Base-by-base conservation (phyloP, 1,139 yeast genomes). In the Diutina ranongensis region DNA sequence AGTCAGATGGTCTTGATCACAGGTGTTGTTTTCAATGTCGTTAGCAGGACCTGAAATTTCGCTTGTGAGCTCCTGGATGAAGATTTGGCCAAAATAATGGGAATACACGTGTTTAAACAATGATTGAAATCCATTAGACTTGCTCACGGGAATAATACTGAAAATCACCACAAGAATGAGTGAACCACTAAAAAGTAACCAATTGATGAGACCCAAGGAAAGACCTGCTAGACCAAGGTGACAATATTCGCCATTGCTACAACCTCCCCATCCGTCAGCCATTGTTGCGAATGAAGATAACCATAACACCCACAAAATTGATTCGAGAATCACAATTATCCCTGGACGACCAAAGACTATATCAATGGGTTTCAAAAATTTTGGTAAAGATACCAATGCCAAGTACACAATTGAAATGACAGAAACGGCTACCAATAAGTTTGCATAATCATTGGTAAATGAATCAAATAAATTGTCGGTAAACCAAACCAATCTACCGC, bases 341-440 rank as follows among this genome's bases (percentile, higher is more conserved):
- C 42, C 42, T 1, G 16, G 19, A 1, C 42, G 42, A 7, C 20
- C 19, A n/a, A 38, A 38, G 9, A 38, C 42, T 20, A 25, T 4
- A 2, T 21, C 9, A 19, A 38, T 9, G 3, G 33, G 7, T 18
- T 12, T 18, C 8, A 38, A 15, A 21, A 21, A 38, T 21, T 3
- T 8, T 7, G 12, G 21, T 18, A 38, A 25, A 4, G 19, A 22
- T 15, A 25, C 16, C 20, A 25, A n/a, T 9, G n/a, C 42, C 3
- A 38, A 16, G 31, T 27, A 38, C 10, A 38, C 20, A n/a, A 38
- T n/a, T 15, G 42, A 22, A n/a, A 38, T n/a, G 19, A 22, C 42
- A 18, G 19, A 15, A 10, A 32, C 25, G 4, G 42, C 42, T 2
- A 38, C 32, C 22, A 38, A 13, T 2, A 38, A 25, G 20, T 38